phyloP scores from a whole-genome alignment of 1,284 basidiomycete species.

The Somion occarium region DNA sequence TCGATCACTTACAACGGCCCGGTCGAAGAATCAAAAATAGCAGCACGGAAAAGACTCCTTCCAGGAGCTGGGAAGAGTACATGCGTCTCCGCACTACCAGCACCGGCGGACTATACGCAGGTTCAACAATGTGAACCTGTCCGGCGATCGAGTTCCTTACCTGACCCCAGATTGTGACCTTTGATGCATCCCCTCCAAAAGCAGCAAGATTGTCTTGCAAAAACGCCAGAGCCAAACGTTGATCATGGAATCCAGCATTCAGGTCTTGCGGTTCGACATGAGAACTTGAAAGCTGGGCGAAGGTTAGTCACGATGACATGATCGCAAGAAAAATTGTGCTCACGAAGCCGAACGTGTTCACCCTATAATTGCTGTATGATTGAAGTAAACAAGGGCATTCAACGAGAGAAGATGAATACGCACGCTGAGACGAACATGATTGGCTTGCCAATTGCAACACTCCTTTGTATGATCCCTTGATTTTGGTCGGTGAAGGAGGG shows the following conservation, averaged over 20 bases:
- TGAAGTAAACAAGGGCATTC: not conserved
- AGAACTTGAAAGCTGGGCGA: constrained; percentile 42
- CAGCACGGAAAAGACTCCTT: constrained; percentile 43
- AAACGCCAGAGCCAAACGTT: constrained; percentile 54
- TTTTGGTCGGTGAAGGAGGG: too few relatives aligned
- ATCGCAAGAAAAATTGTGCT: constrained; percentile 19
- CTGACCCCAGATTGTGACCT: constrained; percentile 55
- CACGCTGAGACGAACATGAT: constrained; percentile 54
- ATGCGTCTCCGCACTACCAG: constrained; percentile 49
- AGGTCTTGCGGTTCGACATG: constrained; percentile 44
- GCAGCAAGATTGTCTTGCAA: constrained; percentile 54
- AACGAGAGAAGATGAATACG: constrained; percentile 14
- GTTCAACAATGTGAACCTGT: not conserved
- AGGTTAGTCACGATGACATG: not conserved
- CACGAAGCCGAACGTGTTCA: constrained; percentile 59
- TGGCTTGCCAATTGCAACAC: constrained; percentile 42
- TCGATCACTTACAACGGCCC: constrained; percentile 46
- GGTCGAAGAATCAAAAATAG: constrained; percentile 46
- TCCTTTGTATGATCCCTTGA: constrained; percentile 47
- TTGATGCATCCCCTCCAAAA: constrained; percentile 62
- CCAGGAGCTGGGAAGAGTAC: constrained; percentile 37
- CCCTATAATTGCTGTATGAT: constrained; percentile 43
- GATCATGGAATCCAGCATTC: constrained; percentile 53
- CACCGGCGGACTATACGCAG: constrained; percentile 48
- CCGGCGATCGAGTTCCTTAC: constrained; percentile 22